phyloP scores from a whole-genome alignment of 2,329 filamentous ascomycete species.

The Leptoxyphium fumago region DNA sequence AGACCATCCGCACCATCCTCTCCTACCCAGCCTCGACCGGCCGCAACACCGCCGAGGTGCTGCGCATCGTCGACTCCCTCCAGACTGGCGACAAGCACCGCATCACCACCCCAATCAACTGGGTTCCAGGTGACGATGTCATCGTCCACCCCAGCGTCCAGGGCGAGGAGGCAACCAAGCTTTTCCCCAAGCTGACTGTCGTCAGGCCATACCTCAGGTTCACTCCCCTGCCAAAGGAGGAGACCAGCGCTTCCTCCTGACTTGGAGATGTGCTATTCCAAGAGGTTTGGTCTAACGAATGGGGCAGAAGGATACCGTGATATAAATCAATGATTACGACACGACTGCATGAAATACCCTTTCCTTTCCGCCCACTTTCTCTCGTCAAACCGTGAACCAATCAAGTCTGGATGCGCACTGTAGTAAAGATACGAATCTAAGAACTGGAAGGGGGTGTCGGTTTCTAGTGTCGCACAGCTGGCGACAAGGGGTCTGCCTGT shows the following conservation, averaged over 20 bases:
- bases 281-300: constrained; percentile 12
- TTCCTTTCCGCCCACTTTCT: too few species aligned
- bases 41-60: constrained; percentile 38
- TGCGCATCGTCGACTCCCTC: constrained; percentile 37
- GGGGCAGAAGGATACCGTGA: constrained; percentile 5
- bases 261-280: constrained; percentile 9
- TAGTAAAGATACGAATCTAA: too few species aligned
- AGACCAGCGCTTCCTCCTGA: constrained; percentile 35
- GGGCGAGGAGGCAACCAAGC: constrained; percentile 42
- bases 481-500: too few species aligned
- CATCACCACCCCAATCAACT: constrained; percentile 48
- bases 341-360: too few species aligned
- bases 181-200: constrained; percentile 45
- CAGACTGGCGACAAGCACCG: constrained; percentile 45
- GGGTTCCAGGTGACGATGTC: constrained; percentile 43
- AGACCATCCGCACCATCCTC: constrained; percentile 48
- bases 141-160: constrained; percentile 46
- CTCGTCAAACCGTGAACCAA: too few species aligned
- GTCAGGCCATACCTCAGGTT: constrained; percentile 49
- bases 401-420: too few species aligned
- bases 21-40: constrained; percentile 49
- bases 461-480: too few species aligned
- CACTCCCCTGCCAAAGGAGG: constrained; percentile 43
- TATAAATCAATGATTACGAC: not conserved
- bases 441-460: too few species aligned